These are phyloP conservation scores for Sequoiadendron giganteum DNA, from an alignment of 75 land plant genomes.

Conservation along the genomic window DNA sequence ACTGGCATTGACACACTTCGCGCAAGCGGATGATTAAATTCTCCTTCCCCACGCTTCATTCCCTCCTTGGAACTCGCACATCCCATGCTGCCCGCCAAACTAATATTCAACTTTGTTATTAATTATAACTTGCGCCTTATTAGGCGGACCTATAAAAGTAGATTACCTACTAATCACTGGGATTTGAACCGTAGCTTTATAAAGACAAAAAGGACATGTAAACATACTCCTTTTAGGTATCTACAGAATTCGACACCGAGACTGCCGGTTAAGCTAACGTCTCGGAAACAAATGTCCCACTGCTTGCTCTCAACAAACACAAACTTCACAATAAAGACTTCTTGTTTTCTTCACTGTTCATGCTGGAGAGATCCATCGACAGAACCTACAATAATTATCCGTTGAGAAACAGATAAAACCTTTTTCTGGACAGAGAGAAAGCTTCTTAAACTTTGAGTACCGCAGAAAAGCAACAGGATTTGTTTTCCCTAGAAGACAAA, in stretches of 20 bases:
- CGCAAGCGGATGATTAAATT: conserved; percentile 21
- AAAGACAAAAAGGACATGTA: too few species aligned
- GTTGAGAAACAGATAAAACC: too few species aligned
- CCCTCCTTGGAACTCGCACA: conserved; percentile 64
- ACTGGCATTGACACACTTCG: conserved; percentile 50
- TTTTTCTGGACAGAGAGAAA: too few species aligned
- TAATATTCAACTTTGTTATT: neutral
- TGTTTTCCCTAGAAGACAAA: neutral
- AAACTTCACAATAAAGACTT: neutral
- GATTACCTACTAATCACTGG: neutral
- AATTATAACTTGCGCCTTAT: neutral
- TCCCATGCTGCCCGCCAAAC: conserved; percentile 39
- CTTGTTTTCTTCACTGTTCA: neutral
- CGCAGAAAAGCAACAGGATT: neutral
- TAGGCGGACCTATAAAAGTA: neutral
- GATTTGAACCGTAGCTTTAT: neutral
- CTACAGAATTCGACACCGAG: neutral
- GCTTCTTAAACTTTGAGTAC: neutral
- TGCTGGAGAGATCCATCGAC: neutral
- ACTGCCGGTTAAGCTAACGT: neutral
- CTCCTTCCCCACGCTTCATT: neutral
- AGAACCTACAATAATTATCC: too few species aligned
- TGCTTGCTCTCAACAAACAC: neutral
- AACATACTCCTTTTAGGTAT: too few species aligned
- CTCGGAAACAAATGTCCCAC: neutral